Evolutionary conservation across 1,284 basidiomycete genomes (phyloP), one percentile per base, ranked within the genome.

Genomic region (Athelia sp.): DNA sequence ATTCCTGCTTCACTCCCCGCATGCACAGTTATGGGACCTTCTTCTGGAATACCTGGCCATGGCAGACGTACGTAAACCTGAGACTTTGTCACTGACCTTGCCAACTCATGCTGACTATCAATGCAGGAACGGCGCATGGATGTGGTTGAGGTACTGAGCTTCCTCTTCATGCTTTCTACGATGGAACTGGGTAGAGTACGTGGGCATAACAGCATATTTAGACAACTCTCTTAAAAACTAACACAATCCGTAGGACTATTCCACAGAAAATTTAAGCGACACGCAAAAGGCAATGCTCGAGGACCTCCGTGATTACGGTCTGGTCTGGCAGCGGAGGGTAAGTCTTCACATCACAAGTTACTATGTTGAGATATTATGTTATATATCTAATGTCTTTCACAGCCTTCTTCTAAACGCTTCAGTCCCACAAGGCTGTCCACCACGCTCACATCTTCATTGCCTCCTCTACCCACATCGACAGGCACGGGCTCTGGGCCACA

Each of bases 1-100:
- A 62, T 99, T 99, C 64, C 78, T 99, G 48, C 78, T 99, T 19
- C 90, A 98, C 64, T 88, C 96, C 40, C 89, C 97, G n/a, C 93
- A 98, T 62, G 90, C 89, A 17, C 97, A 99, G 65, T 72, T 99
- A n/a, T 99, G 97, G 97, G 90, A 93, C 63, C 74, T 99, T 36
- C 72, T 99, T 48, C 76, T 98, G 38, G 91, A 94, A 59, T 99
- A 98, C 66, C 70, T 95, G 46, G 77, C 82, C 55, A 81, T 90
- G 72, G 82, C 85, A 19, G 87, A 90, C 72, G 90, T 91, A 90
- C 72, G 90, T 91, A 61, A 54, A 73, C 52, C 43, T 19, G 43
- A 32, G 46, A 48, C 42, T 35, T 52, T 32, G 22, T 52, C 42
- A 43, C 40, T 42, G 24, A 48, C 50, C 55, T 47, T 46, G 43